Percentiles rank a stretch among this genome's conserved stretches.
phyloP scores from a whole-genome alignment of 2,329 filamentous ascomycete species.

The Cryphonectria japonica region DNA sequence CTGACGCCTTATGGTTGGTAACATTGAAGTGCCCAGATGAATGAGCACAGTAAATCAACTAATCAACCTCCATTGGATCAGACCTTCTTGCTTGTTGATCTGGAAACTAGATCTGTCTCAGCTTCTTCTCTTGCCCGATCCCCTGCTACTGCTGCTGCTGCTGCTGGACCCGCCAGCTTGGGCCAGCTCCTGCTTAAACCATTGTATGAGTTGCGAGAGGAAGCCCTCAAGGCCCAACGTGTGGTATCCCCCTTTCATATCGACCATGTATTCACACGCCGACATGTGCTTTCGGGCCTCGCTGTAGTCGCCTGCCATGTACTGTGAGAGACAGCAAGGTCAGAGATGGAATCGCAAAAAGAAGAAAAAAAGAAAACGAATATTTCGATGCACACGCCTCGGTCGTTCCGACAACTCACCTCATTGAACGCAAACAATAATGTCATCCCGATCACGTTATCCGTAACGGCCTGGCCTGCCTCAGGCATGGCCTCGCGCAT shows the following conservation, averaged over 20 bases:
- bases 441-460: slow-evolving; percentile 11
- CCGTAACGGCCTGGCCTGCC: slow-evolving; percentile 7
- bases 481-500: slow-evolving; percentile 14
- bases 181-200: slow-evolving; percentile 16
- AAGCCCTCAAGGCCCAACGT: slow-evolving; percentile 31
- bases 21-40: too few relatives aligned
- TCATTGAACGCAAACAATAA: slow-evolving; percentile 22
- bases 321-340: not conserved
- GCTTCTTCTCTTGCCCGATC: not conserved
- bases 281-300: slow-evolving; percentile 10
- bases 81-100: not conserved
- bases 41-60: not conserved
- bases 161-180: not conserved
- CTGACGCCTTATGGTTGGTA: not conserved
- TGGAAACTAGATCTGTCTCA: not conserved
- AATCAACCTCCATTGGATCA: not conserved
- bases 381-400: not conserved
- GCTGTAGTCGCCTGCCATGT: slow-evolving; percentile 9
- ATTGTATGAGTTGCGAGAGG: slow-evolving; percentile 12
- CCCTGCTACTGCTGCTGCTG: slow-evolving; percentile 1
- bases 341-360: not conserved
- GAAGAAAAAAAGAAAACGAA: not conserved
- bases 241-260: slow-evolving; percentile 7
- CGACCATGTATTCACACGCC: slow-evolving; percentile 21
- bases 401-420: not conserved